Evolutionary conservation across 768 basidiomycete genomes (phyloP).

Genomic region (Piloderma croceum): DNA sequence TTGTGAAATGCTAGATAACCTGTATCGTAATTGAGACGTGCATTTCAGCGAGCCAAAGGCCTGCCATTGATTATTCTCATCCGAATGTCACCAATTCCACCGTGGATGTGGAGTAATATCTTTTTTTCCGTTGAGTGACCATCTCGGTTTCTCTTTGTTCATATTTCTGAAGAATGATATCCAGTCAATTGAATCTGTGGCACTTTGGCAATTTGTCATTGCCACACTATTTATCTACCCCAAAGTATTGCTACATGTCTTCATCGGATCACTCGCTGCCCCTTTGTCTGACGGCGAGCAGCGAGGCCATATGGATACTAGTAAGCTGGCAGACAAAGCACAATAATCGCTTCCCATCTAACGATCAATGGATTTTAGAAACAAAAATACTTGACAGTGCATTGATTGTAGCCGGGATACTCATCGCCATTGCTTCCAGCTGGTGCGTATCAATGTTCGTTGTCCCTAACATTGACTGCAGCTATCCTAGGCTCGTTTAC

Average conservation of each 20-base stretch:
- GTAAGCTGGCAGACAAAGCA: conserved; percentile 47
- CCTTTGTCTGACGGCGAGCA: conserved; percentile 71
- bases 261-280: conserved; percentile 74
- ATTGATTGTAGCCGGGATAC: conserved; percentile 54
- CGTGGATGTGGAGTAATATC: conserved; percentile 83
- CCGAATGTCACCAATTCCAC: conserved; percentile 76
- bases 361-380: conserved; percentile 39
- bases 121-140: conserved; percentile 65
- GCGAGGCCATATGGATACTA: conserved; percentile 68
- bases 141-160: conserved; percentile 1
- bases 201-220: conserved; percentile 67
- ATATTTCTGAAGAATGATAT: conserved; percentile 3
- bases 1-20: conserved; percentile 6
- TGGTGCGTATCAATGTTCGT: conserved; percentile 42
- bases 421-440: conserved; percentile 55
- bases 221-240: conserved; percentile 72
- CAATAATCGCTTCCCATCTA: no score
- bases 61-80: conserved; percentile 79
- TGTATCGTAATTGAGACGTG: conserved; percentile 3
- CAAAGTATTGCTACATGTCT: conserved; percentile 65
- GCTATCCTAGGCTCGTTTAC: conserved; percentile 53
- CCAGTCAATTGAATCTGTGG: conserved; percentile 69
- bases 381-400: conserved; percentile 61
- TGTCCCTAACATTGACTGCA: conserved; percentile 6
- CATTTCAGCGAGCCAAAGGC: conserved; percentile 59